A percentile compares a stretch with the other conserved stretches of the same genome.
Evolutionary conservation across 1,284 basidiomycete species (phyloP).

Genomic region (Wallemia ichthyophaga): DNA sequence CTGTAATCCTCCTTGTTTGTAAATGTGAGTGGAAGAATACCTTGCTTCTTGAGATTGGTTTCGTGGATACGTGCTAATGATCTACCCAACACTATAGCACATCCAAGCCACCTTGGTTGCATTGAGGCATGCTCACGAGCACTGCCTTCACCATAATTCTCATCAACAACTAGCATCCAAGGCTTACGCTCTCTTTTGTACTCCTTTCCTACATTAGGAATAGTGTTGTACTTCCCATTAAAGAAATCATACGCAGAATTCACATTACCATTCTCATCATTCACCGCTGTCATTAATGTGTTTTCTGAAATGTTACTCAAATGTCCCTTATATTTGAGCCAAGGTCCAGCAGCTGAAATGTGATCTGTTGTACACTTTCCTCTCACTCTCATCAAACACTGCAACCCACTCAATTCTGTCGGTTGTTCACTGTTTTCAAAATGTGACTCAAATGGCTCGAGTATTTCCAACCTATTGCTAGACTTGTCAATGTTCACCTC

Average conservation of each 20-base stretch:
- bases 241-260: constrained; percentile 54
- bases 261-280: constrained; percentile 70
- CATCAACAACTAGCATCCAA: constrained; percentile 85
- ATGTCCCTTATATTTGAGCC: constrained; percentile 91
- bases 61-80: constrained; percentile 98
- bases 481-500: constrained; percentile 46
- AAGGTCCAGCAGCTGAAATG: constrained; percentile 80
- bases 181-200: constrained; percentile 51
- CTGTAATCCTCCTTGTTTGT: constrained; percentile 54
- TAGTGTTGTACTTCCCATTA: constrained; percentile 33
- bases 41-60: constrained; percentile 96
- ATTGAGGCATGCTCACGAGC: constrained; percentile 94
- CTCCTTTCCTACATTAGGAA: constrained; percentile 62
- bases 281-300: constrained; percentile 48
- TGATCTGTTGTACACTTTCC: constrained; percentile 99
- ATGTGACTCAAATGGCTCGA: constrained; percentile 57
- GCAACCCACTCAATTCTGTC: constrained; percentile 21
- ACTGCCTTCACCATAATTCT: constrained; percentile 90
- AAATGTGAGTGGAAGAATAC: constrained; percentile 70
- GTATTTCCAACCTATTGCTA: constrained; percentile 56
- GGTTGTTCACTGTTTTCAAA: constrained; percentile 58
- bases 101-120: constrained; percentile 84
- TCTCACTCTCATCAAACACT: constrained; percentile 61
- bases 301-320: constrained; percentile 90
- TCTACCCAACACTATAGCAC: constrained; percentile 49